Conservation (phyloP, 139 green algal species). For the Pseudopediastrum boryanum region DNA sequence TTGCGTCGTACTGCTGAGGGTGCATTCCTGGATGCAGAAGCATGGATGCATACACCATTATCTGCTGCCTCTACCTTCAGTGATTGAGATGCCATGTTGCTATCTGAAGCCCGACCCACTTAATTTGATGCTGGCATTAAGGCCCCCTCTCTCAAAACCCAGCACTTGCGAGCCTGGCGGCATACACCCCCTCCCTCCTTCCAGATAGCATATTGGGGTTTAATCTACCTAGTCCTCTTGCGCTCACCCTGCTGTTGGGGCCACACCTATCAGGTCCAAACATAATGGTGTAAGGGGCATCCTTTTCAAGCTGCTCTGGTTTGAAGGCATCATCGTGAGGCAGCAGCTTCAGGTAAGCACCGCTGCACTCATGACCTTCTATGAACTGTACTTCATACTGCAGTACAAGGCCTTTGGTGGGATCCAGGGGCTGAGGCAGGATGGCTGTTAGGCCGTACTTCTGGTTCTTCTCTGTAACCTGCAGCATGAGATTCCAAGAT, state of each 20-base stretch:
- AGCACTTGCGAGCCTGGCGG: too few relatives aligned
- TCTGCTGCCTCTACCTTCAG: too few relatives aligned
- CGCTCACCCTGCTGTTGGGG: neutral
- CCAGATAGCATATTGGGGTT: neutral
- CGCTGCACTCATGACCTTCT: constrained; percentile 76
- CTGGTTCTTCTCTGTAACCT: constrained; percentile 76
- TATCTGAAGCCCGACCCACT: too few relatives aligned
- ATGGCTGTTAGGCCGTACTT: constrained; percentile 78
- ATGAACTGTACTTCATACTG: constrained; percentile 88
- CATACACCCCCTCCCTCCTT: too few relatives aligned
- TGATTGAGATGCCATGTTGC: too few relatives aligned
- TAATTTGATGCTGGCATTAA: too few relatives aligned
- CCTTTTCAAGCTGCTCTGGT: neutral
- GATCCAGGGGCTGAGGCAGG: constrained; percentile 60
- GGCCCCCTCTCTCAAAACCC: too few relatives aligned
- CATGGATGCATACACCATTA: neutral
- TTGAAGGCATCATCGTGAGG: neutral
- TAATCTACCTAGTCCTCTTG: neutral
- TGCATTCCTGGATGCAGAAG: too few relatives aligned
- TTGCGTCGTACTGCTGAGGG: too few relatives aligned
- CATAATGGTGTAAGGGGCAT: constrained; percentile 86
- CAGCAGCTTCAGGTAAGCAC: constrained; percentile 94
- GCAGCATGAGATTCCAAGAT: neutral
- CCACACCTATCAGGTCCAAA: constrained; percentile 97
- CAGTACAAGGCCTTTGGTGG: constrained; percentile 68